phyloP scores from a whole-genome alignment of 2,329 filamentous ascomycete genomes.

The Botryotinia globosa region DNA sequence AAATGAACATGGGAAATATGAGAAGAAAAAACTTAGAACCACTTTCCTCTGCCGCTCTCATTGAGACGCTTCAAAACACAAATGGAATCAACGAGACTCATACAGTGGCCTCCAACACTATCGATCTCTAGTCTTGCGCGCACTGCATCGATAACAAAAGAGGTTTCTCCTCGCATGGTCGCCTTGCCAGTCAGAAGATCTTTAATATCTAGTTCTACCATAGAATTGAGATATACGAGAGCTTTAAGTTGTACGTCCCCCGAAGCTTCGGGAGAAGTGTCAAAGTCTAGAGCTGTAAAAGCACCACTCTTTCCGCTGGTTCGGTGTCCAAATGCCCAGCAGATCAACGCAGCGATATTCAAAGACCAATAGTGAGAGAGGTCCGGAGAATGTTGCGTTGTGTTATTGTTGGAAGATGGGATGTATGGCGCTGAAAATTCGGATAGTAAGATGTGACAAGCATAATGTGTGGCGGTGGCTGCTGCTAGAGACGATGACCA shows the following conservation, averaged over 20 bases:
- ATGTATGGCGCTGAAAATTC: constrained; percentile 42
- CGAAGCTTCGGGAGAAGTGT: neutral
- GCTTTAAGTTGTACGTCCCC: constrained; percentile 30
- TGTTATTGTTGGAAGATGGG: neutral
- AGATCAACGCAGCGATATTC: constrained; percentile 57
- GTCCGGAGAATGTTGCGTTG: constrained; percentile 14
- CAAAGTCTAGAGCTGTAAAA: neutral
- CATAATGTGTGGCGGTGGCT: constrained; percentile 48
- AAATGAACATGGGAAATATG: neutral
- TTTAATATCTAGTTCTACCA: constrained; percentile 43
- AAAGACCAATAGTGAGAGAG: constrained; percentile 54
- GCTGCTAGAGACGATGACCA: constrained; percentile 49
- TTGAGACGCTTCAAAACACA: constrained; percentile 52
- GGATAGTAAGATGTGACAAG: constrained; percentile 49
- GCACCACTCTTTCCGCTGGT: neutral
- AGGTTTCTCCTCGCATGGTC: constrained; percentile 44
- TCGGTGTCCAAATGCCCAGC: constrained; percentile 54
- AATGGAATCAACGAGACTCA: constrained; percentile 53
- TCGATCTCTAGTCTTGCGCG: constrained; percentile 49
- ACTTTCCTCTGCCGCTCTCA: constrained; percentile 44
- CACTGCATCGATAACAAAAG: constrained; percentile 49
- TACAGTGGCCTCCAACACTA: constrained; percentile 48
- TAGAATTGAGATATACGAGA: constrained; percentile 39
- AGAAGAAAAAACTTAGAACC: constrained; percentile 40
- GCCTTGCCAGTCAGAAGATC: constrained; percentile 41